Conservation (phyloP, 805 yeast species). For the Kuraishia cidri region DNA sequence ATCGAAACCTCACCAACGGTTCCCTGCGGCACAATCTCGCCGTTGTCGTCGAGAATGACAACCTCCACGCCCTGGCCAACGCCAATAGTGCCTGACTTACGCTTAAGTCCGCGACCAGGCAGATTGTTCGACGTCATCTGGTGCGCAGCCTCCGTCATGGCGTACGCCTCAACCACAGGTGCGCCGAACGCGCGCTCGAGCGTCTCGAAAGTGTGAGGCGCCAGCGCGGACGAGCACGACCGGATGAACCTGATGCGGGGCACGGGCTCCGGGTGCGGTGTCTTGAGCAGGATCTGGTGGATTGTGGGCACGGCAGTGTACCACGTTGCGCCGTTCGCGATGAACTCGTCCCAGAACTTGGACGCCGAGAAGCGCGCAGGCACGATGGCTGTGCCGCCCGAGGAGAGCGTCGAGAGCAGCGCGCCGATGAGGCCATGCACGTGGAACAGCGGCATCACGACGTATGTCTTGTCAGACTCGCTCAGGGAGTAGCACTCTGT, state of each 20-base stretch:
- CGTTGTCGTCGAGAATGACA: conserved; percentile 43
- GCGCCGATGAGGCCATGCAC: conserved; percentile 71
- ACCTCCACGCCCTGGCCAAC: conserved; percentile 62
- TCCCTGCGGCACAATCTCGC: conserved; percentile 38
- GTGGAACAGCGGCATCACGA: conserved; percentile 74
- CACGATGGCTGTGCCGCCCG: conserved; percentile 54
- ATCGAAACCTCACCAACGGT: conserved; percentile 61
- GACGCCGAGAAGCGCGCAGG: conserved; percentile 57
- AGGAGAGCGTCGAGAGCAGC: conserved; percentile 46
- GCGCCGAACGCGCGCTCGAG: conserved; percentile 51
- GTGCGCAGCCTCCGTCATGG: conserved; percentile 79
- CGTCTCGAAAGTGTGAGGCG: conserved; percentile 52
- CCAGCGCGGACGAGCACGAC: conserved; percentile 65
- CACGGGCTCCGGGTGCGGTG: conserved; percentile 35
- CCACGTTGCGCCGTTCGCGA: conserved; percentile 47
- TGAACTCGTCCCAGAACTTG: conserved; percentile 52
- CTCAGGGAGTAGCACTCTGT: conserved; percentile 45
- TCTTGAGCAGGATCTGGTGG: conserved; percentile 54
- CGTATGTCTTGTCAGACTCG: conserved; percentile 40
- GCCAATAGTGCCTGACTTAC: conserved; percentile 62
- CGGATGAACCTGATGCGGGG: conserved; percentile 59
- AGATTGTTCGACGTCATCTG: conserved; percentile 68
- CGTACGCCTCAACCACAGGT: conserved; percentile 71
- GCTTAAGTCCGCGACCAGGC: conserved; percentile 31
- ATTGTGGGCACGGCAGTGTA: conserved; percentile 75